Base-by-base conservation (phyloP, 768 basidiomycete species). In the Amanita jacksonii region DNA sequence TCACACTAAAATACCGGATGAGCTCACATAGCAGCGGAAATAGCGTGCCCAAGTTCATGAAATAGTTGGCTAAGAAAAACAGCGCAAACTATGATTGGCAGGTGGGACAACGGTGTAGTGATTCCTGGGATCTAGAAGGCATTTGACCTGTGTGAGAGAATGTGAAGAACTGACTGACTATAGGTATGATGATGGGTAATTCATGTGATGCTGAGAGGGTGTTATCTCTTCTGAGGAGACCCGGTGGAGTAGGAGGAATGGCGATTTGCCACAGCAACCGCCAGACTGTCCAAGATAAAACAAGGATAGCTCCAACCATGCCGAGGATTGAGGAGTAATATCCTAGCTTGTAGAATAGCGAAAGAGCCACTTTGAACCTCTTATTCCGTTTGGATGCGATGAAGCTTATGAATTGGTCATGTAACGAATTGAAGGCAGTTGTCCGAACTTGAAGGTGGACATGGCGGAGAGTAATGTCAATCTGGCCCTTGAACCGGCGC, bases 21-120 rank as follows among this genome's bases (percentile, higher is more conserved):
- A 16, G 62, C 84, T 55, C 59, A 89, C 85, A 82, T 54, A 15
- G 86, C 82, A 9, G 81, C 89, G 7, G 79, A 66, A 34, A 90
- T 54, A 9, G 81, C 84, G 59, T 93, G 89, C 5, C 89, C 89
- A 0, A 74, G 59, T 62, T 93, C 89, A 51, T 92, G 89, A 15
- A 85, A 56, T n/a, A 80, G 52, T 58, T 90, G 88, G 43, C 73
- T 72, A 7, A 75, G 18, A 36, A 80, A 67, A 12, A 91, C 67
- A 0, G 81, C 72, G 5, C 74, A 24, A 5, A 90, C 51, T 38
- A 91, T 74, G 12, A 79, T 50, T 4, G 83, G 83, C 1, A 86
- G 55, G 54, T 92, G 79, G 19, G 63, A 61, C n/a, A 87, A 53
- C 1, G 89, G 89, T 1, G 85, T 76, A 2, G 86, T 93, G 5